A percentile compares a stretch with the other conserved stretches of the same genome.
These are phyloP conservation scores for Fusarium ambrosium DNA, from an alignment of 2,329 filamentous ascomycete species.

Conservation along the genomic window DNA sequence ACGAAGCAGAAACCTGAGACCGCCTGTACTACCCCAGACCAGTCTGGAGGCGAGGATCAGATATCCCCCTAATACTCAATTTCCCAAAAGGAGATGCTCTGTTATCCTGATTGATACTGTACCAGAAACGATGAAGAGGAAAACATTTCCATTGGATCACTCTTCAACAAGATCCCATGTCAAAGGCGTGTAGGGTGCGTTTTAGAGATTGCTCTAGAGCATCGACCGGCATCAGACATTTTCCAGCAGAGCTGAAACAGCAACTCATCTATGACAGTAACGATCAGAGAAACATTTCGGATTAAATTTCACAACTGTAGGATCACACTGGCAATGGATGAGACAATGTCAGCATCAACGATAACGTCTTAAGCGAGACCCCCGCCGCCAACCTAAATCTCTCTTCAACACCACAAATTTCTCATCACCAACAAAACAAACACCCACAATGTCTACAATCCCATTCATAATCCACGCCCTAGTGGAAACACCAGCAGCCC, in stretches of 20 bases:
- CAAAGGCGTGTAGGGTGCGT: neutral
- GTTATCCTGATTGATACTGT: neutral
- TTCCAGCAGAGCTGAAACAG: neutral
- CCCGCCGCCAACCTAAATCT: neutral
- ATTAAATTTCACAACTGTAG: neutral
- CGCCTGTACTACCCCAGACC: neutral
- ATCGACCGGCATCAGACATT: neutral
- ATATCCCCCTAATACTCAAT: neutral
- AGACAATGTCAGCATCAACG: neutral
- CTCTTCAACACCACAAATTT: neutral
- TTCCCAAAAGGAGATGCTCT: neutral
- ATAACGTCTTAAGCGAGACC: neutral
- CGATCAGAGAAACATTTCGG: neutral
- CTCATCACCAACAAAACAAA: neutral
- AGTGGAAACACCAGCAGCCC: conserved; percentile 59
- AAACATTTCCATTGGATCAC: neutral
- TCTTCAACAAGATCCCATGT: neutral
- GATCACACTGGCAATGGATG: neutral
- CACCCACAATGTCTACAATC: conserved; percentile 24
- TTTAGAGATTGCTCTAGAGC: neutral
- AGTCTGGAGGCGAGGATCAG: neutral
- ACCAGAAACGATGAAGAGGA: neutral
- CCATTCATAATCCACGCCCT: conserved; percentile 56
- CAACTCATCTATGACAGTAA: neutral
- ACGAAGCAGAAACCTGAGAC: neutral